A percentile compares a stretch with the other conserved stretches of the same genome.
Evolutionary conservation across 805 yeast species (phyloP).

Genomic region (Naumovozyma castellii): DNA sequence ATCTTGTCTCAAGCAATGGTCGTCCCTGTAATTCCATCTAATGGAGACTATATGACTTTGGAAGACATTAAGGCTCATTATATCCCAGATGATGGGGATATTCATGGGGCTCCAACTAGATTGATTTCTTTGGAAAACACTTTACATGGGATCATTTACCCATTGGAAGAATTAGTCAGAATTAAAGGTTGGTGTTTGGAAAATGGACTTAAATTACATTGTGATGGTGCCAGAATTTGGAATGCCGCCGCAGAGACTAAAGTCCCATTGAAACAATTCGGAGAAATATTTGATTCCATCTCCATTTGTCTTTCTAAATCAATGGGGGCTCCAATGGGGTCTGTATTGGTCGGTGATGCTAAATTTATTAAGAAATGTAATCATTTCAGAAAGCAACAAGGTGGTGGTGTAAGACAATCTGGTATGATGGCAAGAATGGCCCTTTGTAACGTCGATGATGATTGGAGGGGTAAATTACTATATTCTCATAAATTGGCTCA

Average conservation of each 20-base stretch:
- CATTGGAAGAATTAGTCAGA: slow-evolving; percentile 63
- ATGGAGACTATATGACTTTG: slow-evolving; percentile 66
- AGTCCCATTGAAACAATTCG: slow-evolving; percentile 57
- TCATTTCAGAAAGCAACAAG: slow-evolving; percentile 84
- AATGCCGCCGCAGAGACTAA: slow-evolving; percentile 69
- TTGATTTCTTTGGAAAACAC: slow-evolving; percentile 84
- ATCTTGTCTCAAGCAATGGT: slow-evolving; percentile 89
- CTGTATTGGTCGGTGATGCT: slow-evolving; percentile 63
- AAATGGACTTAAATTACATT: slow-evolving; percentile 54
- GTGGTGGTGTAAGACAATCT: slow-evolving; percentile 88
- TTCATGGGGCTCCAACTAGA: slow-evolving; percentile 82
- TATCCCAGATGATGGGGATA: slow-evolving; percentile 67
- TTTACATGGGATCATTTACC: slow-evolving; percentile 71
- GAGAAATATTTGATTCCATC: slow-evolving; percentile 75
- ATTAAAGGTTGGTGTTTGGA: slow-evolving; percentile 63
- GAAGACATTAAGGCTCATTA: slow-evolving; percentile 63
- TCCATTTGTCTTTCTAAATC: slow-evolving; percentile 84
- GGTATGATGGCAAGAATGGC: slow-evolving; percentile 82
- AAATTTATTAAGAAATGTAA: slow-evolving; percentile 58
- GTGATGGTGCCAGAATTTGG: slow-evolving; percentile 95
- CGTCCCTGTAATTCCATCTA: slow-evolving; percentile 66
- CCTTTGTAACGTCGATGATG: slow-evolving; percentile 61
- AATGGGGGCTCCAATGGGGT: slow-evolving; percentile 89
- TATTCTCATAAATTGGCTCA: slow-evolving; percentile 43
- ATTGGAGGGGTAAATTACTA: slow-evolving; percentile 45